phyloP scores from a whole-genome alignment of 2,329 filamentous ascomycete genomes.

The Arthrocladium fulminans region DNA sequence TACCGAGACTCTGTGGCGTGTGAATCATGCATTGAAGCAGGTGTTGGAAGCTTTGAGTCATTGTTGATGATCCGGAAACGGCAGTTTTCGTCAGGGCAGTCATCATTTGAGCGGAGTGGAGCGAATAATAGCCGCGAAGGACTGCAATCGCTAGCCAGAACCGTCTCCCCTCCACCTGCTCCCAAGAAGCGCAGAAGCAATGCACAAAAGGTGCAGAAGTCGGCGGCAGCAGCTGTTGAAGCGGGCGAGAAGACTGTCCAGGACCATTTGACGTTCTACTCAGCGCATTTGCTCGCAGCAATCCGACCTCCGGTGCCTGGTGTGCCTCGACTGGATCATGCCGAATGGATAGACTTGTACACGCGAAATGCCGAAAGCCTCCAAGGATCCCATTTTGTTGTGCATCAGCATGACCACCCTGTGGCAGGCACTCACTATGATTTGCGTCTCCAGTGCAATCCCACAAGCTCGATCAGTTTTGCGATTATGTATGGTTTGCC shows the following conservation, averaged over 20 bases:
- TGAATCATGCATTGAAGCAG: too few relatives aligned
- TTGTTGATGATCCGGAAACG: slow-evolving; percentile 2
- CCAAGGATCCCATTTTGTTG: slow-evolving; percentile 52
- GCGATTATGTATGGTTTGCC: slow-evolving; percentile 56
- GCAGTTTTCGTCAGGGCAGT: background rate
- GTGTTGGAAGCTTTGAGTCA: too few relatives aligned
- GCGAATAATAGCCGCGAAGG: slow-evolving; percentile 4
- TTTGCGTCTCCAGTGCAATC: slow-evolving; percentile 60
- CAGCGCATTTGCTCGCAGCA: slow-evolving; percentile 31
- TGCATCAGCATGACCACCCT: slow-evolving; percentile 67
- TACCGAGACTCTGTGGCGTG: too few relatives aligned
- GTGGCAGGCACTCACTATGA: slow-evolving; percentile 62
- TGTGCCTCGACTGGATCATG: slow-evolving; percentile 32
- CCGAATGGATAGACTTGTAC: slow-evolving; percentile 40
- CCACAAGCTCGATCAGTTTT: slow-evolving; percentile 55
- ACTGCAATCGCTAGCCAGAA: slow-evolving; percentile 13
- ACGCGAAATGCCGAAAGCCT: slow-evolving; percentile 34
- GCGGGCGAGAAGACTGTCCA: slow-evolving; percentile 41
- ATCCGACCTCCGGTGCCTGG: slow-evolving; percentile 18
- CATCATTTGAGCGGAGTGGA: slow-evolving; percentile 7
- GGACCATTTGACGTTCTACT: slow-evolving; percentile 43
- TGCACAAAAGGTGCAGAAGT: background rate
- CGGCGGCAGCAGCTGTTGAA: slow-evolving; percentile 40
- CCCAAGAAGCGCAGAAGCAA: slow-evolving; percentile 1
- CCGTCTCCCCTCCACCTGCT: slow-evolving; percentile 16